phyloP scores from a whole-genome alignment of 176 grass and related monocot genomes.

The Phyllostachys edulis region DNA sequence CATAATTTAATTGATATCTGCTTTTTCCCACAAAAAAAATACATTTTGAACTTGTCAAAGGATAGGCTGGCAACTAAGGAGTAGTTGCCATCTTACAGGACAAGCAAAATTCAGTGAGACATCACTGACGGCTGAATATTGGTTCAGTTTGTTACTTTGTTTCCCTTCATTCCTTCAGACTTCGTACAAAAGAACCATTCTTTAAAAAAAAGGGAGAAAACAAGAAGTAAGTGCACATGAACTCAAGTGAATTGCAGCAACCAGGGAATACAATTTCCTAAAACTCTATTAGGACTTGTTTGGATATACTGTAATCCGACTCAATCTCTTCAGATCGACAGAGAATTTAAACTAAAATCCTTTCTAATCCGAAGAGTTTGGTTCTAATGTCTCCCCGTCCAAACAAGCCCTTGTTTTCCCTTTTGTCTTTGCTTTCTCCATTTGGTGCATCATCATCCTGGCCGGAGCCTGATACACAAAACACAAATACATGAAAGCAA shows the following conservation, averaged over 20 bases:
- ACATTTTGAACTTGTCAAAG: too few relatives aligned
- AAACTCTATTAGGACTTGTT: neutral
- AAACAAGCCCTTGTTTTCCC: neutral
- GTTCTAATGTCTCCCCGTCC: too few relatives aligned
- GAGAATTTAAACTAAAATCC: too few relatives aligned
- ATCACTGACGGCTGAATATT: neutral
- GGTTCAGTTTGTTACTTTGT: neutral
- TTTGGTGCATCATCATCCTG: neutral
- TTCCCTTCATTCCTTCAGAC: neutral
- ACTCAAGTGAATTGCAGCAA: neutral
- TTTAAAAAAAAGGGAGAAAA: neutral
- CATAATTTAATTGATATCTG: too few relatives aligned
- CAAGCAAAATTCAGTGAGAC: slow-evolving; percentile 15
- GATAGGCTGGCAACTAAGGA: too few relatives aligned
- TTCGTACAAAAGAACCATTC: neutral
- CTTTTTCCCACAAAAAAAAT: too few relatives aligned
- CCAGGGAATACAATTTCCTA: neutral
- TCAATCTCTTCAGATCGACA: too few relatives aligned
- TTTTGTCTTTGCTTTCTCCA: neutral
- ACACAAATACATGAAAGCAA: slow-evolving; percentile 34
- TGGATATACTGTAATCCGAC: too few relatives aligned
- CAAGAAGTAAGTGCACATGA: neutral
- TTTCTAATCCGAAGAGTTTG: too few relatives aligned
- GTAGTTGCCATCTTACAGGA: too few relatives aligned
- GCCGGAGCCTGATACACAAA: neutral